A percentile compares a stretch with the other conserved stretches of the same genome.
Conservation (phyloP, 441 rosid genomes). For the Brassica hybrid region DNA sequence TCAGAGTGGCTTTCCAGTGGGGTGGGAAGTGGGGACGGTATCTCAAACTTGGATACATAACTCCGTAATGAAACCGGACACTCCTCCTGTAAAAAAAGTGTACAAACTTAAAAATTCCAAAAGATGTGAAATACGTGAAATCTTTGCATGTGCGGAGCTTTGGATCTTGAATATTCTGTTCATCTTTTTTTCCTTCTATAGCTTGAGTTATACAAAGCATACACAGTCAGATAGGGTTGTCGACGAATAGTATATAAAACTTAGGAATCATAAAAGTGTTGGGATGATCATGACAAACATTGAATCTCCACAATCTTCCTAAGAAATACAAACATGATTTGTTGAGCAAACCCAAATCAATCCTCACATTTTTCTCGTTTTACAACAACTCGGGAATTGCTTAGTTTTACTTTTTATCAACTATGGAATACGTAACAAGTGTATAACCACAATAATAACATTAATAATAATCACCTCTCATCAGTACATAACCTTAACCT, state of each 20-base stretch:
- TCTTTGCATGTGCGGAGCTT: slow-evolving; percentile 39
- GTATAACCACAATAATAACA: slow-evolving; percentile 29
- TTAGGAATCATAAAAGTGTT: slow-evolving; percentile 33
- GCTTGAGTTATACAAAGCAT: not conserved
- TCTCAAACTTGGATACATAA: slow-evolving; percentile 40
- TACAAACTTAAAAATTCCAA: not conserved
- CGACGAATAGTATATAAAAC: not conserved
- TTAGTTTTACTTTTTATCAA: slow-evolving; percentile 10
- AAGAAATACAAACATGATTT: slow-evolving; percentile 37
- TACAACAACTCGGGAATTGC: slow-evolving; percentile 39
- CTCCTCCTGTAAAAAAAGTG: not conserved
- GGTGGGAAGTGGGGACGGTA: slow-evolving; percentile 30
- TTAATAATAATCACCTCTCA: slow-evolving; percentile 20
- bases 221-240: not conserved
- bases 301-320: slow-evolving; percentile 43
- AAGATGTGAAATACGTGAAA: slow-evolving; percentile 8
- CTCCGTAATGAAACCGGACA: slow-evolving; percentile 39
- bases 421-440: slow-evolving; percentile 14
- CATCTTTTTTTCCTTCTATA: not conserved
- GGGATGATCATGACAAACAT: slow-evolving; percentile 42
- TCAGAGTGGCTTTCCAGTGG: slow-evolving; percentile 22
- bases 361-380: slow-evolving; percentile 39
- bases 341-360: slow-evolving; percentile 35
- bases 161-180: slow-evolving; percentile 34
- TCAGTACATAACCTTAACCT: slow-evolving; percentile 38